Conservation (phyloP, 768 basidiomycete genomes). For the Lentinula boryana region DNA sequence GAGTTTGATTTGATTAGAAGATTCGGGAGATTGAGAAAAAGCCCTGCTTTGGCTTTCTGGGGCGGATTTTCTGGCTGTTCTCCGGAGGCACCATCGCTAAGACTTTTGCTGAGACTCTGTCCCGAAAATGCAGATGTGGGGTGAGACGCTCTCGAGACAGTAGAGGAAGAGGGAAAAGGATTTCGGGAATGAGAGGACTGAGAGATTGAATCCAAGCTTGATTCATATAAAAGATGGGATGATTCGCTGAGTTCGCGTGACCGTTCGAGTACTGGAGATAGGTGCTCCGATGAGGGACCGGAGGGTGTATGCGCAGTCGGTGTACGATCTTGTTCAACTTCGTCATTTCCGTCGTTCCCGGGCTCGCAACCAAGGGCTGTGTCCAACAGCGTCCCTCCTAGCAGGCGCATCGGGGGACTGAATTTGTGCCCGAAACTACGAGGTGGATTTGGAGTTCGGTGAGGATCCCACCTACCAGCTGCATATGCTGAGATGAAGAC, state of each 20-base stretch:
- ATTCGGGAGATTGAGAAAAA: constrained; percentile 2
- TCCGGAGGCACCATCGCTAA: neutral
- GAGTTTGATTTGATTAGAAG: neutral
- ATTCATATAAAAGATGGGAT: neutral
- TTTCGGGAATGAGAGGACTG: constrained; percentile 25
- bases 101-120: neutral
- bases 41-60: constrained; percentile 3
- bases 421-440: constrained; percentile 12
- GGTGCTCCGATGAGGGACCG: neutral
- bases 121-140: neutral
- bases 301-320: constrained; percentile 1
- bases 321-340: neutral
- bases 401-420: neutral
- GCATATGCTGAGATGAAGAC: constrained; percentile 76
- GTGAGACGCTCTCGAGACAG: neutral
- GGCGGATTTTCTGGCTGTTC: neutral
- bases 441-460: constrained; percentile 59
- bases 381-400: neutral
- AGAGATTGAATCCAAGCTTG: neutral
- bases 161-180: constrained; percentile 21
- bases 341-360: neutral
- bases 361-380: neutral
- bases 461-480: constrained; percentile 75
- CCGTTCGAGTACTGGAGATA: neutral
- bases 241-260: neutral